Conservation (phyloP, 73 alveolate species). For the Tetrahymena elliotti region DNA sequence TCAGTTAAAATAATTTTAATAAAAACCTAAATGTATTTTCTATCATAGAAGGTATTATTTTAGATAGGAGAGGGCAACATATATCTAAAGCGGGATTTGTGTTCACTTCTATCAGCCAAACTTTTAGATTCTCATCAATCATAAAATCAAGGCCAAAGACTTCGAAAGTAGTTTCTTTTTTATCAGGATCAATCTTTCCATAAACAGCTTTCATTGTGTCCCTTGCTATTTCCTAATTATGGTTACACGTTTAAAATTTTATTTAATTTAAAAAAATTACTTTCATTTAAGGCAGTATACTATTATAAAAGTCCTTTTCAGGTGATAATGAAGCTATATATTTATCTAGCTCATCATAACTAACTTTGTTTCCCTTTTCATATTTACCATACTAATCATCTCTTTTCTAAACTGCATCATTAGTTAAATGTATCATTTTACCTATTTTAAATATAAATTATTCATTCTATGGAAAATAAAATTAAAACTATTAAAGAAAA, state of each 20-base stretch:
- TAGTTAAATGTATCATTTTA: constrained; percentile 82
- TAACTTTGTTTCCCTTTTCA: constrained; percentile 87
- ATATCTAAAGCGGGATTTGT: constrained; percentile 93
- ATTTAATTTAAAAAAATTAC: constrained; percentile 25
- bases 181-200: constrained; percentile 68
- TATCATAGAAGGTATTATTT: constrained; percentile 48
- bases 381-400: constrained; percentile 86
- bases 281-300: constrained; percentile 65
- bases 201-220: constrained; percentile 67
- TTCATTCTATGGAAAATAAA: not conserved
- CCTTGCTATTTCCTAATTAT: constrained; percentile 59
- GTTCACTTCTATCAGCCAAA: constrained; percentile 84
- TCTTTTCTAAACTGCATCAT: constrained; percentile 93
- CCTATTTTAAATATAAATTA: not conserved
- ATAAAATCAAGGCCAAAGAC: constrained; percentile 93
- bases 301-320: constrained; percentile 74
- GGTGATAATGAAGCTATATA: constrained; percentile 67
- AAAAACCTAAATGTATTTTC: constrained; percentile 27
- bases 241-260: not conserved
- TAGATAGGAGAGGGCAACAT: constrained; percentile 76
- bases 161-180: constrained; percentile 68
- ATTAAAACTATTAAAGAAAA: no score
- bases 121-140: constrained; percentile 83
- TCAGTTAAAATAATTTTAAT: not conserved
- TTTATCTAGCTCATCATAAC: not conserved